Evolutionary conservation across 352 stramenopile species (phyloP), one percentile per base, ranked within the genome.

Genomic region (Phytophthora sojae): DNA sequence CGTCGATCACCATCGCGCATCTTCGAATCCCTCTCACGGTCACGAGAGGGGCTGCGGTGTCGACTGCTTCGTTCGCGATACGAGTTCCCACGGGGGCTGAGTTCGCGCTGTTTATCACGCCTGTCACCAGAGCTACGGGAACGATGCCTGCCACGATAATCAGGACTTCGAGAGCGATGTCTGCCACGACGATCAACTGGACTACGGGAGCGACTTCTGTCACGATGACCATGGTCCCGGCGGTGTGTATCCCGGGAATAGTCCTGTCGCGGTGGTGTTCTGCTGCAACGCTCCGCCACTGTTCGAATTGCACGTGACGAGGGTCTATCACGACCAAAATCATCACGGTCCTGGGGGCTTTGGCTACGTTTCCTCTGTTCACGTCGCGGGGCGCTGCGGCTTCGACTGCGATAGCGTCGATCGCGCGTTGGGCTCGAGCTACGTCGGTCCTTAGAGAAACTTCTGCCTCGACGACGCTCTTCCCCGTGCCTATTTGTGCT

Each of bases 241-340:
- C 58, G 58, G 45, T 45, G 15, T n/a, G 12, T 21, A 57, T 49
- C 45, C 9, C 51, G 15, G 8, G 12, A 29, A 49, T 45, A 17
- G 6, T 70, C 53, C 25, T 53, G 57, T 67, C 62, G 56, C 45
- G 63, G 58, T 56, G 67, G 62, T 14, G 68, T 71, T 54, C 12
- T 73, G 25, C 67, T 73, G 14, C 42, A 47, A 25, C 30, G 66
- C 57, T 55, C 61, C 32, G 50, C 17, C 6, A 53, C 59, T 53
- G 12, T 19, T 19, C 30, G 56, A 4, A n/a, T 52, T 44, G 7
- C 45, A 50, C 66, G 50, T 17, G 58, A 59, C 23, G 26, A 19
- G 21, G 51, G 61, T 69, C 30, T 67, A 47, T 78, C 58, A 9
- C 65, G 65, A 23, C 69, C 69, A 75, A 78, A 79, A 14, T 57